Evolutionary conservation across 495 filamentous ascomycete genomes (phyloP), one percentile per base, ranked within the genome.

Genomic region (Choiromyces venosus): DNA sequence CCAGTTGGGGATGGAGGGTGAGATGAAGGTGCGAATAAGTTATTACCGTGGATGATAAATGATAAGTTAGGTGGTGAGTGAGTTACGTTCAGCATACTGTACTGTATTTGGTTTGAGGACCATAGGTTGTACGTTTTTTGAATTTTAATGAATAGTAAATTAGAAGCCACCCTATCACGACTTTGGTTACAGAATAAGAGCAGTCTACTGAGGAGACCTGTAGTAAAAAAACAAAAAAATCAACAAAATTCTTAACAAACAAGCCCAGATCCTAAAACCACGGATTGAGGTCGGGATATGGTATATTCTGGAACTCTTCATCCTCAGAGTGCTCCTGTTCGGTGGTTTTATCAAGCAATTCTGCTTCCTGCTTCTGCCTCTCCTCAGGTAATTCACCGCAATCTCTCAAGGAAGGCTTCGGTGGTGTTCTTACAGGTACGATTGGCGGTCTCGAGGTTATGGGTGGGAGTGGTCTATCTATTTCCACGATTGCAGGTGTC

Each of bases 401-500:
- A 29, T 6, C 10, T 33, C 25, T 5, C 25, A 12, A 16, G 33
- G 25, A 2, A 33, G 33, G 7, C 25, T 4, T 10, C 25, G 25
- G n/a, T 8, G 9, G 52, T 61, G 52, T 61, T 29, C 25, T 61
- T 61, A 25, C 25, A 33, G 52, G 25, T 61, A 12, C 3, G 2
- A 12, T 16, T 1, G 52, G 52, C 25, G 4, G 52, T 61, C 52
- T 61, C 25, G 52, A 1, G 12, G 4, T 25, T 6, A 12, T 25
- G 12, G 52, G 52, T 61, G 52, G 52, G 52, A 16, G 52, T 12
- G n/a, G 52, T 29, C 52, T 61, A 29, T 61, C 10, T 33, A 18
- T 38, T 40, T 76, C 74, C 8, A 76, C 25, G 37, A 76, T 25
- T 14, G 74, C 73, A 18, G 72, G 72, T 8, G 71, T 52, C 74